These are phyloP conservation scores for Letharia columbiana DNA, from an alignment of 495 filamentous ascomycete species.

Conservation along the genomic window DNA sequence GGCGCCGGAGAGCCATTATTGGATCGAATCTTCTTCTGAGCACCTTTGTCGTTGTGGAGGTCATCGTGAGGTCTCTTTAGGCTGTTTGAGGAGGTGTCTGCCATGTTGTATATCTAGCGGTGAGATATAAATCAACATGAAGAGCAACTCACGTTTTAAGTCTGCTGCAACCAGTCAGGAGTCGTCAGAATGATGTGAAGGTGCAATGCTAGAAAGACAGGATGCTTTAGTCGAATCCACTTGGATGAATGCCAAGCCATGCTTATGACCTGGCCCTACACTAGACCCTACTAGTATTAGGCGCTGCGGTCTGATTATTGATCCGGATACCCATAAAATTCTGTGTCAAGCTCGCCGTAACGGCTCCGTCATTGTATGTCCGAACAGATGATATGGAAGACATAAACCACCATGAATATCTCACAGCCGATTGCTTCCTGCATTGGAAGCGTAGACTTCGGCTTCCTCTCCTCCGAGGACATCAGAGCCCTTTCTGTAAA, in stretches of 20 bases:
- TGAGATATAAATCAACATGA: conserved; percentile 2
- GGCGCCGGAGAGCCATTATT: conserved; percentile 51
- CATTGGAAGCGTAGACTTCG: conserved; percentile 85
- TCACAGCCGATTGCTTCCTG: conserved; percentile 79
- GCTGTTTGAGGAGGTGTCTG: conserved; percentile 40
- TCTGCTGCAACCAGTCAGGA: not conserved
- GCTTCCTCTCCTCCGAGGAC: conserved; percentile 67
- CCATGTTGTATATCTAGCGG: conserved; percentile 38
- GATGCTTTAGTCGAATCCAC: too few relatives aligned
- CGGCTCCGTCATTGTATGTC: not conserved
- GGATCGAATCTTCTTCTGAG: conserved; percentile 51
- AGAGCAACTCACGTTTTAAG: conserved; percentile 12
- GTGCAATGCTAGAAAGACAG: not conserved
- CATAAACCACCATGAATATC: conserved; percentile 55
- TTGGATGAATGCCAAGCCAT: not conserved
- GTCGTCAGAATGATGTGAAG: not conserved
- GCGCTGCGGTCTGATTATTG: not conserved
- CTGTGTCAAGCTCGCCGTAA: not conserved
- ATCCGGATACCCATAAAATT: not conserved
- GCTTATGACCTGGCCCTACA: too few relatives aligned
- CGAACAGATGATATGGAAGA: conserved; percentile 22
- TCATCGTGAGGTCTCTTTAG: conserved; percentile 53
- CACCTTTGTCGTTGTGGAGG: conserved; percentile 31
- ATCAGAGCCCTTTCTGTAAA: conserved; percentile 85
- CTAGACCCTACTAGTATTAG: too few relatives aligned